Evolutionary conservation across 148 eudicot genomes (phyloP).

Genomic region (Nepenthes gracilis): DNA sequence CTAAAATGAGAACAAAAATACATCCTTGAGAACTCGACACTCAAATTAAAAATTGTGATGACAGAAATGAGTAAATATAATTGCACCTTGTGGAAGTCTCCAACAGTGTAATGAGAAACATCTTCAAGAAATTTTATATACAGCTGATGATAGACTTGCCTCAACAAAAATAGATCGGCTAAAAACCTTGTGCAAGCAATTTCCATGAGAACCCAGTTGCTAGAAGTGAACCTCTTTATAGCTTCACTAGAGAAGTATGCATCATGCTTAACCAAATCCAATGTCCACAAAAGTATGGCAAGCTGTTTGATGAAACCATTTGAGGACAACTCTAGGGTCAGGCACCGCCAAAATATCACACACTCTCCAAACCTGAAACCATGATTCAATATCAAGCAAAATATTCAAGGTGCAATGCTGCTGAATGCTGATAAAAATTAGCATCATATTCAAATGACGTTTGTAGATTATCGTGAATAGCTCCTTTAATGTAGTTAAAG

Average conservation of each 20-base stretch:
- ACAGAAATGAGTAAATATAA: neutral
- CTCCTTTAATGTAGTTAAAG: neutral
- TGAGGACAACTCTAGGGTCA: neutral
- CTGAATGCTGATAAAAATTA: no score
- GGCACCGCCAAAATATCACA: neutral
- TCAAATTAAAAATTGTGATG: neutral
- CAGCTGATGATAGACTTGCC: slow-evolving; percentile 58
- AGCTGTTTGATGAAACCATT: slow-evolving; percentile 26
- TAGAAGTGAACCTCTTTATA: slow-evolving; percentile 55
- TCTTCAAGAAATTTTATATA: slow-evolving; percentile 79
- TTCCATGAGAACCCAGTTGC: slow-evolving; percentile 71
- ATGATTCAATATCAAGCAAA: neutral
- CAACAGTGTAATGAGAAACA: slow-evolving; percentile 66
- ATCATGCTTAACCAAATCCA: slow-evolving; percentile 73
- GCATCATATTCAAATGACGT: no score
- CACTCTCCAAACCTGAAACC: neutral
- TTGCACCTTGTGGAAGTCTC: slow-evolving; percentile 75
- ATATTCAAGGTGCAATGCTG: no score
- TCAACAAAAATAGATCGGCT: slow-evolving; percentile 43
- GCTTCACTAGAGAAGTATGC: slow-evolving; percentile 78
- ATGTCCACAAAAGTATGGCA: slow-evolving; percentile 49
- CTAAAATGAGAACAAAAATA: neutral
- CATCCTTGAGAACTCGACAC: neutral
- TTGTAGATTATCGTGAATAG: no score
- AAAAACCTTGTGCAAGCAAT: slow-evolving; percentile 72